Evolutionary conservation across 2,329 filamentous ascomycete species (phyloP), one percentile per base, ranked within the genome.

Genomic region (Apiospora saccharicola): DNA sequence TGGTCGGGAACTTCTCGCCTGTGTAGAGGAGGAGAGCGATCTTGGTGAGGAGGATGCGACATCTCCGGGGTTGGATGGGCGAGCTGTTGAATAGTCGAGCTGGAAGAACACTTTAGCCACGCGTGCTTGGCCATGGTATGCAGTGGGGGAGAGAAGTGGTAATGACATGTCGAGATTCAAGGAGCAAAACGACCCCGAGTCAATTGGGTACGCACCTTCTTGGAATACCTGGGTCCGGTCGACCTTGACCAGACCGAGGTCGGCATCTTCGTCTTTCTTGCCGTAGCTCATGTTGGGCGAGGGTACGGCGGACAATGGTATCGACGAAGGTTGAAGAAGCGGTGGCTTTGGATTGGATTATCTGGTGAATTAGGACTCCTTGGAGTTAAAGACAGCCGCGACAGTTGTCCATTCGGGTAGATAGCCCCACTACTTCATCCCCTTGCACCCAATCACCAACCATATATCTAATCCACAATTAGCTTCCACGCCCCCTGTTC

Each of bases 241-340:
- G 80, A 98, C 94, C 90, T 96, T 97, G 88, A 98, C 93, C 87
- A 98, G 90, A 82, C 93, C 92, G 83, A 92, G 90, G 83, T 98
- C 96, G 82, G 92, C 94, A 88, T 99, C 96, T 89, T 98, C 96
- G 85, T 99, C 96, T 89, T 98, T 98, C 88, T 99, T 99, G 88
- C 96, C 92, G 90, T 96, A 97, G 86, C 93, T 96, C 95, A 98
- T 98, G 81, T 78, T 91, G 86, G 85, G 85, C 84, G 74, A 74
- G 68, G 73, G 76, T 57, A 70, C 68, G 68, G 75, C 70, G 64
- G 71, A 61, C 69, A 74, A 77, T 76, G 76, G 64, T 57, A 51
- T 61, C 46, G 75, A 79, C 77, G 75, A 76, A 80, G 78, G 79
- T 71, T 70, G 68, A 43, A 51, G 68, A 70, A 51, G 68, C 30